Base-by-base conservation (phyloP, 2,329 filamentous ascomycete genomes). In the Zelopaecilomyces penicillatus region DNA sequence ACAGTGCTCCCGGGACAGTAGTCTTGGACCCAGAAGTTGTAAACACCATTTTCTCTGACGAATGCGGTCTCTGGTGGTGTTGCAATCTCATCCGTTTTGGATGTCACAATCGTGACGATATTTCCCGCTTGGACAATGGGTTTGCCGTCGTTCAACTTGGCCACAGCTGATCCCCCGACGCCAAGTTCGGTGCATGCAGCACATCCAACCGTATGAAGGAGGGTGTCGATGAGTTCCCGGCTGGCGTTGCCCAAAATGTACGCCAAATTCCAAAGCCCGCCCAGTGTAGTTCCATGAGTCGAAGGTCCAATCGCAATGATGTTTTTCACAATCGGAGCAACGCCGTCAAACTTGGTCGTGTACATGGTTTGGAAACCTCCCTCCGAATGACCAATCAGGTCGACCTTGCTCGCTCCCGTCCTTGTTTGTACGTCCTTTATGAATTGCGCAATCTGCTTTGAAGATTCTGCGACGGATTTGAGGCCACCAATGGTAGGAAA, bases 351-450 rank as follows among this genome's bases (percentile, higher is more conserved):
- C 37, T 53, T 54, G 37, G 54, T 38, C 12, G 41, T 46, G 44
- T 54, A 56, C 11, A 56, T 42, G 9, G 48, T n/a, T 40, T 51
- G 51, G 35, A 56, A 51, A 27, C 35, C 54, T 28, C 54, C 54
- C 39, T 56, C 54, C 26, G 51, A 53, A 42, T 56, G 54, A 19
- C 54, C 52, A 31, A 54, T 46, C 5, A 56, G 30, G 38, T 56
- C 54, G 11, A 56, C 40, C 43, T 52, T 52, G n/a, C 9, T 12
- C n/a, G 52, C 46, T 5, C 48, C 49, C 3, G 54, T 56, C 37
- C 42, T 44, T 11, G 36, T 11, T 7, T 43, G 33, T 12, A 56
- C 54, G 30, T 51, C 30, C 1, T 32, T 37, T 36, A 56, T 39
- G 30, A 55, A 50, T 32, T 35, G 45, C 33, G 50, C 51, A 30